A percentile compares a stretch with the other conserved stretches of the same genome.
phyloP scores from a whole-genome alignment of 768 basidiomycete genomes.

The Calocera viscosa region DNA sequence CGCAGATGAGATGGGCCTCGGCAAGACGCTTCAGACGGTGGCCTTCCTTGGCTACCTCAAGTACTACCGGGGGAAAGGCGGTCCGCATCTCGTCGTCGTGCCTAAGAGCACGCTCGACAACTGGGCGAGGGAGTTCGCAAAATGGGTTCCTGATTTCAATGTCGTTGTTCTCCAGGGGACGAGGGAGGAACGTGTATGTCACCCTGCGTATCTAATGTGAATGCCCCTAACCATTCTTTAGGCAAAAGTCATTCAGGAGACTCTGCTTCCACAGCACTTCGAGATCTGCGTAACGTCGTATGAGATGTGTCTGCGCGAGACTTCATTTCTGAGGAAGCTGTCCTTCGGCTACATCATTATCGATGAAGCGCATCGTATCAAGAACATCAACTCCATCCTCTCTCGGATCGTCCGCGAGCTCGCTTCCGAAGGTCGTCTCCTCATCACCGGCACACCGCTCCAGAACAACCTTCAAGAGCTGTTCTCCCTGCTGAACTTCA shows the following conservation, averaged over 20 bases:
- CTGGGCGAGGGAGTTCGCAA: conserved; percentile 85
- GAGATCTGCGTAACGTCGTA: conserved; percentile 93
- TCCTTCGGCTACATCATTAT: conserved; percentile 97
- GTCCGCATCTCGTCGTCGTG: conserved; percentile 90
- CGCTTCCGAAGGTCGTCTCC: conserved; percentile 70
- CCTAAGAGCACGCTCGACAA: conserved; percentile 98
- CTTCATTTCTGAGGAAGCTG: conserved; percentile 82
- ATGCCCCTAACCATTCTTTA: conserved; percentile 12
- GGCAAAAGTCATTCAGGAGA: conserved; percentile 61
- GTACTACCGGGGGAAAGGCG: conserved; percentile 57
- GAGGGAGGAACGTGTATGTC: conserved; percentile 66
- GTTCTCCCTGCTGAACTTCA: conserved; percentile 85
- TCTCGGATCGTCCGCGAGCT: conserved; percentile 90
- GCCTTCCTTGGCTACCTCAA: conserved; percentile 93
- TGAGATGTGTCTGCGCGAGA: conserved; percentile 93
- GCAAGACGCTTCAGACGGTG: conserved; percentile 96
- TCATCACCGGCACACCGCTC: conserved; percentile 93
- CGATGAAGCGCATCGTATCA: conserved; percentile 98
- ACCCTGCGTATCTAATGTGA: background rate
- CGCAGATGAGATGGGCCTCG: conserved; percentile 97
- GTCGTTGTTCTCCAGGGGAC: conserved; percentile 70
- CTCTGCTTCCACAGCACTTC: conserved; percentile 76
- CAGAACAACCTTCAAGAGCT: conserved; percentile 97
- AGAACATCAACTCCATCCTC: conserved; percentile 93
- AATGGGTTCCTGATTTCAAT: conserved; percentile 83